Base-by-base conservation (phyloP, 345 rosid species). In the Arabis alpina region DNA sequence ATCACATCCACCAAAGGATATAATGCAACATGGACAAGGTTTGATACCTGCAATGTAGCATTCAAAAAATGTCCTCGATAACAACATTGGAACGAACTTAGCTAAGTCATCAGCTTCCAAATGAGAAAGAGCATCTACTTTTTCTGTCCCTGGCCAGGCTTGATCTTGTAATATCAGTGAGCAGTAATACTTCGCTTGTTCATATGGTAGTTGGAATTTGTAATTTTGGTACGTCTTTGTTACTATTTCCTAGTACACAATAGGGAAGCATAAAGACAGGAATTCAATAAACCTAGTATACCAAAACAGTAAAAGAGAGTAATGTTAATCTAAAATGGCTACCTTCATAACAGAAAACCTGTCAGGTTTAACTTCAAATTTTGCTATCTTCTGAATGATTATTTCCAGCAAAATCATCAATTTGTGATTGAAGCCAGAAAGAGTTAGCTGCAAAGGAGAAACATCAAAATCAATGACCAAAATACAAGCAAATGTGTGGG, bases 331-430 rank as follows among this genome's bases (percentile, higher is more conserved):
- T 32, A 53, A 28, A 9, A 56, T 49, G 61, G 53, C 70, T 84
- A 93, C 98, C 98, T 90, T 90, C 76, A 88, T 80, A 65, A 88
- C 89, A n/a, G 83, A 74, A 77, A 90, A 93, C 65, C 96, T 85
- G 73, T 87, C 87, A 49, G 85, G 83, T 68, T 80, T 83, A 71
- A 93, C 98, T 82, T 87, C 51, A 55, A 88, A 93, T 30, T 75
- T 81, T 66, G 89, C 88, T 44, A 91, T 89, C 73, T 88, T 86
- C 66, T 84, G 70, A 7, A 86, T 41, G 39, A 93, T 59, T 28
- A 82, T 82, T 79, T 90, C 91, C 79, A 93, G 75, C 61, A 93
- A 75, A 77, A 85, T 86, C 79, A 85, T 84, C 79, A 93, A 54
- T 73, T 88, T 93, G 86, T 93, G 88, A 78, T 91, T 91, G 74